phyloP scores from a whole-genome alignment of 192 early-diverging fungal species.

The Tieghemiomyces parasiticus region DNA sequence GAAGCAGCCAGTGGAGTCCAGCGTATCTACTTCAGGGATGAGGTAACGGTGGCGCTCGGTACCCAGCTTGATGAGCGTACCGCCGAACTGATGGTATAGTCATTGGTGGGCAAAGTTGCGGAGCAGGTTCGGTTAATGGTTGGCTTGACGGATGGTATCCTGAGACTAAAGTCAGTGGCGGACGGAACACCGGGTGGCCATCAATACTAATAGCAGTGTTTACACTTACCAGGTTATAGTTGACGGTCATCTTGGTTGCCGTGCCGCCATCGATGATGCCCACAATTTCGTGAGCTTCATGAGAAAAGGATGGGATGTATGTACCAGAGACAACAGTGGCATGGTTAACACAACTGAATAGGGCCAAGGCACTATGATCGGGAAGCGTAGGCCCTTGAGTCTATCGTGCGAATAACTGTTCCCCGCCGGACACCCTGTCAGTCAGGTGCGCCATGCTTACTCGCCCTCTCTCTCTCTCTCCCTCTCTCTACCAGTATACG shows the following conservation, averaged over 20 bases:
- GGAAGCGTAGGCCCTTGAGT: background rate
- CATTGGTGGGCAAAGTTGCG: too few species aligned
- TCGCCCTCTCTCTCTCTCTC: too few species aligned
- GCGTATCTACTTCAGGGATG: conserved; percentile 43
- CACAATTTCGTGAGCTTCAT: conserved; percentile 56
- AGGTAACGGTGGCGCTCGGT: conserved; percentile 52
- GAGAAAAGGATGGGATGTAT: background rate
- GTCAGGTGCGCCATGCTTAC: too few species aligned
- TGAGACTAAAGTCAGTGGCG: too few species aligned
- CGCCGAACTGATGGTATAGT: conserved; percentile 40
- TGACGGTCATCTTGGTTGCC: conserved; percentile 55
- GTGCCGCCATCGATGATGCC: conserved; percentile 58
- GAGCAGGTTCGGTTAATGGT: too few species aligned
- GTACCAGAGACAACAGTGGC: background rate
- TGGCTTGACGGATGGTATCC: background rate
- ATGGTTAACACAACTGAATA: too few species aligned
- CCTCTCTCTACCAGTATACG: background rate
- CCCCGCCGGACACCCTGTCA: too few species aligned
- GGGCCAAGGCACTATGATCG: background rate
- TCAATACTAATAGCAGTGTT: background rate
- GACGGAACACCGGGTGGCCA: background rate
- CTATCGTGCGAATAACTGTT: background rate
- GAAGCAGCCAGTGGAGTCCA: conserved; percentile 58
- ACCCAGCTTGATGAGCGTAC: conserved; percentile 54
- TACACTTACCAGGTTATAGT: conserved; percentile 32